A percentile compares a stretch with the other conserved stretches of the same genome.
Conservation (phyloP, 805 yeast genomes). For the Candida krabiensis region DNA sequence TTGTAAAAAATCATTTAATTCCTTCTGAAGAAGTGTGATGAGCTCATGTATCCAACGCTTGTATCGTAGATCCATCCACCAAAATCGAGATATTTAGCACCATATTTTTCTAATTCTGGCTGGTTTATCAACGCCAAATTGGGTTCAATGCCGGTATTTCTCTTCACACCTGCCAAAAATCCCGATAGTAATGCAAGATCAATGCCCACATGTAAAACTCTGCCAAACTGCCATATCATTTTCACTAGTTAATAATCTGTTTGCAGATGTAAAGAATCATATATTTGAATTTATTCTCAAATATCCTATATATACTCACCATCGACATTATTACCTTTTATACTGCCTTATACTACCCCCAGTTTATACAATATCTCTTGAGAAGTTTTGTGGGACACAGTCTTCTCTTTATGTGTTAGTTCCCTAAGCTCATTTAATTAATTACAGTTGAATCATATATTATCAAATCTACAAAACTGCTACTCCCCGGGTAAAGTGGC, state of each 20-base stretch:
- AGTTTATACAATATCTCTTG: too few species aligned
- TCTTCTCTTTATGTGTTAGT: too few species aligned
- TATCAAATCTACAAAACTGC: too few species aligned
- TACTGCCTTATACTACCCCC: too few species aligned
- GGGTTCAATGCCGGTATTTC: constrained; percentile 68
- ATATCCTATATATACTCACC: too few species aligned
- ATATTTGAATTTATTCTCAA: too few species aligned
- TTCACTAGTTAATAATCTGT: not conserved
- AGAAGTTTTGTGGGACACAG: too few species aligned
- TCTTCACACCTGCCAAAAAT: constrained; percentile 68
- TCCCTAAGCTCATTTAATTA: too few species aligned
- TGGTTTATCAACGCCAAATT: constrained; percentile 49
- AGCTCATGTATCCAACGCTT: constrained; percentile 64
- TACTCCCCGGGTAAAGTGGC: too few species aligned
- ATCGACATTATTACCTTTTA: not conserved
- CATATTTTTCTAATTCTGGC: constrained; percentile 48
- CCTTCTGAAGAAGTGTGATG: constrained; percentile 73
- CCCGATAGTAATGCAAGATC: constrained; percentile 67
- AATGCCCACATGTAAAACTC: constrained; percentile 53
- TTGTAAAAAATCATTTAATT: too few species aligned
- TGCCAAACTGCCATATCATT: constrained; percentile 34
- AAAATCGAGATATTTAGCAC: constrained; percentile 66
- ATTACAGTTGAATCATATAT: too few species aligned
- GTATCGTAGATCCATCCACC: constrained; percentile 87
- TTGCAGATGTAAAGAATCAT: too few species aligned